Conservation (phyloP, 768 basidiomycete genomes). For the Amanita thiersii region DNA sequence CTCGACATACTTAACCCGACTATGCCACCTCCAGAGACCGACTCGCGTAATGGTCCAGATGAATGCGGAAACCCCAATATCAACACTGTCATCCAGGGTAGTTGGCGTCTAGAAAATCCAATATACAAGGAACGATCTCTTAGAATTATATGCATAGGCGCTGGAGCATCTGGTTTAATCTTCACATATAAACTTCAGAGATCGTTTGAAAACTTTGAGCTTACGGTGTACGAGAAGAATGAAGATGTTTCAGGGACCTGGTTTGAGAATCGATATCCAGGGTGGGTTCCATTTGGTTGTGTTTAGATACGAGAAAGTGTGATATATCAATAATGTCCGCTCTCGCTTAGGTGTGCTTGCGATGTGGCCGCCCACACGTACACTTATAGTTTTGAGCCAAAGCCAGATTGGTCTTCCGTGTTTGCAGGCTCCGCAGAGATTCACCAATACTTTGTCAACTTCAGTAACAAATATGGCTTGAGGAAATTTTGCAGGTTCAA, state of each 20-base stretch:
- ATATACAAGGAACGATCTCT: slow-evolving; percentile 20
- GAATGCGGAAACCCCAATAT: no score
- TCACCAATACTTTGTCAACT: slow-evolving; percentile 19
- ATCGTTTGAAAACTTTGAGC: slow-evolving; percentile 23
- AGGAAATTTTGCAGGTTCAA: slow-evolving; percentile 21
- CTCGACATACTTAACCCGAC: no score
- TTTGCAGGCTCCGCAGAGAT: slow-evolving; percentile 24
- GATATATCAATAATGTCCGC: background rate
- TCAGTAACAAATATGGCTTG: slow-evolving; percentile 22
- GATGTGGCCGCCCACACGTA: slow-evolving; percentile 25
- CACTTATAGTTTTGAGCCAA: slow-evolving; percentile 25
- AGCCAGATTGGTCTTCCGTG: slow-evolving; percentile 22
- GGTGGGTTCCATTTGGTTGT: slow-evolving; percentile 16
- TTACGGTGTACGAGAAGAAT: slow-evolving; percentile 27
- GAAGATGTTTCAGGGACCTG: slow-evolving; percentile 23
- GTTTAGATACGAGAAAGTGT: no score
- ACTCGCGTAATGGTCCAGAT: no score
- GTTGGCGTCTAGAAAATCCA: slow-evolving; percentile 15
- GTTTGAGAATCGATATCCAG: slow-evolving; percentile 28
- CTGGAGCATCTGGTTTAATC: slow-evolving; percentile 25
- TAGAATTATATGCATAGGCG: slow-evolving; percentile 24
- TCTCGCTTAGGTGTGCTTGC: slow-evolving; percentile 20
- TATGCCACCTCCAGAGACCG: no score
- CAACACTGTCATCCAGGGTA: no score
- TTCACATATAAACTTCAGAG: slow-evolving; percentile 26